Evolutionary conservation across 345 rosid genomes (phyloP), one percentile per base, ranked within the genome.

Genomic region (Arabis alpina): DNA sequence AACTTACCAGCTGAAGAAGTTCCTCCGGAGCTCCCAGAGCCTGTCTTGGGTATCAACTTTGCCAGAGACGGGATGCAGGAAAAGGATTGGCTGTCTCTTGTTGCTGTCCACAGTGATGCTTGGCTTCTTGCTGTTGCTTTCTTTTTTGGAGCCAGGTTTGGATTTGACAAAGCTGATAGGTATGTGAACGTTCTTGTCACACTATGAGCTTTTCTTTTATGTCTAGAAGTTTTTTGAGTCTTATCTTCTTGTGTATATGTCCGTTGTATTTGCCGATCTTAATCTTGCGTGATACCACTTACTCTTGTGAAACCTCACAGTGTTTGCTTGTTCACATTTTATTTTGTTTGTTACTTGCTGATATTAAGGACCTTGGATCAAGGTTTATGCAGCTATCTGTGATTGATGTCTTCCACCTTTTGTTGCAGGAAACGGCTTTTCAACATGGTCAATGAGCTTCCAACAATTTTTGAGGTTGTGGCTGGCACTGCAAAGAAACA

Each of bases 21-120:
- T 73, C 98, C 98, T 32, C 91, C 97, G 0, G 96, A 93, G 76
- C 90, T 93, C 48, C 98, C 98, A 1, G 98, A 93, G 77, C 98
- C 98, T 42, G 97, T 91, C 32, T 74, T 90, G 51, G 98, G 98
- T 44, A 93, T 93, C 77, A 93, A 93, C 82, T 93, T 93, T 73
- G 98, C 97, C 39, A 84, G 97, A 76, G 96, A 90, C 73, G 97
- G 98, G 57, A 90, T 90, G 98, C 85, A 65, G 42, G 92, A 86
- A 61, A 90, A 88, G 75, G 93, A 93, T 73, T 93, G 98, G 97
- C 27, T 93, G 72, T 85, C 96, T 47, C 81, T 92, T 73, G 97
- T 92, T 76, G 80, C 80, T 53, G 76, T 71, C 60, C 80, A 77
- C 61, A 77, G 80, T 61, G 80, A 77, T 53, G 73, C 97, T 3